Evolutionary conservation across 1,284 basidiomycete genomes (phyloP).

Genomic region (Thecaphora thlaspeos): DNA sequence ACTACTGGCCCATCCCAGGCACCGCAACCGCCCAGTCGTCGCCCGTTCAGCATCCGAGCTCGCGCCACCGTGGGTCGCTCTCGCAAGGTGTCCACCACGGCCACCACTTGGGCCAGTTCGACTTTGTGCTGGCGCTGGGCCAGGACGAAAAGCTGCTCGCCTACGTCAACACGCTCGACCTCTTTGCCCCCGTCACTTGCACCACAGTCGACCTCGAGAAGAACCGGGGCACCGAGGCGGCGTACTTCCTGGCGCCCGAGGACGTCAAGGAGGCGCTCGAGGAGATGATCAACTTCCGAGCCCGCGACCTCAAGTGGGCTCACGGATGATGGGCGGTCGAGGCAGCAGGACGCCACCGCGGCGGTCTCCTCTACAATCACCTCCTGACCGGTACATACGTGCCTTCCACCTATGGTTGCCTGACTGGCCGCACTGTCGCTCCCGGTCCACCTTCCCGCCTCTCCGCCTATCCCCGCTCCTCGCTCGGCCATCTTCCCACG

Average conservation of each 20-base stretch:
- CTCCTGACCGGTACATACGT: no score
- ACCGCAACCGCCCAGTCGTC: slow-evolving; percentile 11
- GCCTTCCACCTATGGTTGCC: no score
- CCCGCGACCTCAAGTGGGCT: slow-evolving; percentile 45
- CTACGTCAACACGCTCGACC: slow-evolving; percentile 51
- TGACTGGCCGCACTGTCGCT: no score
- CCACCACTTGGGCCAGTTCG: slow-evolving; percentile 44
- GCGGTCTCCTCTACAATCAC: no score
- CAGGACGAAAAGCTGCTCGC: slow-evolving; percentile 52
- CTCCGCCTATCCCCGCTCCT: no score
- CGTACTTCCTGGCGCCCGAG: slow-evolving; percentile 40
- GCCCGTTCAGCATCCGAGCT: slow-evolving; percentile 8
- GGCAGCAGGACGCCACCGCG: no score
- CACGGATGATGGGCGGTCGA: slow-evolving; percentile 2
- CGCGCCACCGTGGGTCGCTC: slow-evolving; percentile 8
- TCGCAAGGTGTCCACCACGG: slow-evolving; percentile 28
- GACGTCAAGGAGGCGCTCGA: slow-evolving; percentile 44
- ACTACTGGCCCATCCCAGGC: slow-evolving; percentile 38
- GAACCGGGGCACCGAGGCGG: slow-evolving; percentile 42
- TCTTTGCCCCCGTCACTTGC: slow-evolving; percentile 55
- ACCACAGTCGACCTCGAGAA: slow-evolving; percentile 43
- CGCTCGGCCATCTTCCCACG: no score
- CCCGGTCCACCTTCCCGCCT: no score
- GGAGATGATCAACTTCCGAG: slow-evolving; percentile 44
- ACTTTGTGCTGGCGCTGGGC: slow-evolving; percentile 53